Percentiles rank a stretch among this genome's conserved stretches.
phyloP scores from a whole-genome alignment of 1,284 basidiomycete species.

The Mycena sp. region DNA sequence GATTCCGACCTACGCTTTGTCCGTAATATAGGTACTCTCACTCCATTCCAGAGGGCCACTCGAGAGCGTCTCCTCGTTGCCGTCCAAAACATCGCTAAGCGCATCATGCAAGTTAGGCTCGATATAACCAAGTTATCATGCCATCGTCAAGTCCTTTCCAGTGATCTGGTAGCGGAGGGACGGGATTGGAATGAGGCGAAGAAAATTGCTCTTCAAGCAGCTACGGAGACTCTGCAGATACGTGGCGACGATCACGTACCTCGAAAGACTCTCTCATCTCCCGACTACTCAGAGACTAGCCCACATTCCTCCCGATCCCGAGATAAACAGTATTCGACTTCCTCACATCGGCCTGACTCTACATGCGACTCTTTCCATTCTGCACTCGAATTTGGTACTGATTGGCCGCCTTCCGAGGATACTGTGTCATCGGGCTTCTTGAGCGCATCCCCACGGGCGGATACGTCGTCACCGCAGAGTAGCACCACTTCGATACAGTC shows the following conservation, averaged over 20 bases:
- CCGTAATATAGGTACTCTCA: slow-evolving; percentile 86
- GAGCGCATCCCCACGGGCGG: slow-evolving; percentile 37
- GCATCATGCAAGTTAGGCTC: slow-evolving; percentile 74
- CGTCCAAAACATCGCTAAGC: slow-evolving; percentile 72
- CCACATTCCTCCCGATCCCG: slow-evolving; percentile 26
- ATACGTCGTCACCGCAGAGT: slow-evolving; percentile 46
- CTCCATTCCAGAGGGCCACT: slow-evolving; percentile 87
- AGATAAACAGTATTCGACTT: slow-evolving; percentile 26
- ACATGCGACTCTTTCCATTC: slow-evolving; percentile 71
- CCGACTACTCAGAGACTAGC: slow-evolving; percentile 41
- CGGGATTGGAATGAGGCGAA: slow-evolving; percentile 76
- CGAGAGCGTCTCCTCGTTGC: slow-evolving; percentile 76
- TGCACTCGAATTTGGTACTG: slow-evolving; percentile 58
- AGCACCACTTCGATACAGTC: slow-evolving; percentile 46
- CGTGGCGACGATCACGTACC: slow-evolving; percentile 48
- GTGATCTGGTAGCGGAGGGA: slow-evolving; percentile 80
- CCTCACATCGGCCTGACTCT: slow-evolving; percentile 56
- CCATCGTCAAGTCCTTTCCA: slow-evolving; percentile 78
- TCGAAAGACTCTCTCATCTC: slow-evolving; percentile 54
- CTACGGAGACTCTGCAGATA: slow-evolving; percentile 70
- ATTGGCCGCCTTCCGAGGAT: slow-evolving; percentile 42
- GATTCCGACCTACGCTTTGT: slow-evolving; percentile 77
- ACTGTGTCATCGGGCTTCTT: slow-evolving; percentile 39
- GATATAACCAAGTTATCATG: slow-evolving; percentile 79
- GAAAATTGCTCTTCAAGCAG: slow-evolving; percentile 75